Conservation (phyloP, 2,329 filamentous ascomycete species). For the Xylariaceae sp. region DNA sequence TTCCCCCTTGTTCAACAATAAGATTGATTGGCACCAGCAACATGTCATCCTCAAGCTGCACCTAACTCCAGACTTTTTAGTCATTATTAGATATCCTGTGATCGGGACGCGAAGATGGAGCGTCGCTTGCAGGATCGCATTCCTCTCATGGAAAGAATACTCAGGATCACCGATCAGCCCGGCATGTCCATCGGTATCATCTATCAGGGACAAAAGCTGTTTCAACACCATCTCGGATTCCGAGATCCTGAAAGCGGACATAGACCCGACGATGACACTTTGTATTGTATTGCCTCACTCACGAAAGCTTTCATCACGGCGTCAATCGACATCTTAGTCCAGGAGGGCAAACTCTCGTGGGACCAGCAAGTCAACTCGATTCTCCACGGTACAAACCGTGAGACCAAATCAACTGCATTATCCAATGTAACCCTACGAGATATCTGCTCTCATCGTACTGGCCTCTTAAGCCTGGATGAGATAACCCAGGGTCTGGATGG, state of each 20-base stretch:
- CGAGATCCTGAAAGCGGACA: neutral
- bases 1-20: no score
- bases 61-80: no score
- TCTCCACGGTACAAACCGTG: neutral
- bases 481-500: neutral
- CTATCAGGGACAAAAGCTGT: neutral
- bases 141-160: neutral
- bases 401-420: neutral
- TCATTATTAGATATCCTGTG: no score
- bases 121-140: neutral
- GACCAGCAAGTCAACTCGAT: neutral
- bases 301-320: neutral
- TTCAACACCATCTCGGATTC: neutral
- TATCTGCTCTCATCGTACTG: neutral
- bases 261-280: neutral
- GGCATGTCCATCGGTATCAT: slow-evolving; percentile 3
- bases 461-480: neutral
- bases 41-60: no score
- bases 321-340: neutral
- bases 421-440: neutral
- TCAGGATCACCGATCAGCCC: neutral
- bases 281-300: slow-evolving; percentile 3
- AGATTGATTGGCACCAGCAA: no score
- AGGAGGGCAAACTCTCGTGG: neutral
- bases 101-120: neutral